Conservation (phyloP, 1,284 basidiomycete species). For the Boletus mariae region DNA sequence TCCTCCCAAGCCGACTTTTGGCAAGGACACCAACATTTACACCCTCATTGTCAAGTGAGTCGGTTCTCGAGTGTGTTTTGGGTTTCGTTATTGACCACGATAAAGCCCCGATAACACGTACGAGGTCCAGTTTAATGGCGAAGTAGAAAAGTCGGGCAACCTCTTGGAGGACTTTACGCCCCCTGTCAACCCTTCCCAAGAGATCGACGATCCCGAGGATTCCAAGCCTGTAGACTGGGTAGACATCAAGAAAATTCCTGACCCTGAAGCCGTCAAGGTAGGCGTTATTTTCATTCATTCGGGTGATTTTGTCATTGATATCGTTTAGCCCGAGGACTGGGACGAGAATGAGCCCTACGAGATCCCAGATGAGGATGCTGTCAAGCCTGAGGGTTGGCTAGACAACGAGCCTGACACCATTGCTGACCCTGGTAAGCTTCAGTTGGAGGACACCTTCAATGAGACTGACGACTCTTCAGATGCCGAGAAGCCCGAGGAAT, state of each 20-base stretch:
- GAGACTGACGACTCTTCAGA: slow-evolving; percentile 41
- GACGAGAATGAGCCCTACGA: slow-evolving; percentile 92
- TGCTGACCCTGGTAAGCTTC: slow-evolving; percentile 74
- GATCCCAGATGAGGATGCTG: slow-evolving; percentile 83
- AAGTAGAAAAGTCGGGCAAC: slow-evolving; percentile 74
- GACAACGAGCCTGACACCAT: slow-evolving; percentile 82
- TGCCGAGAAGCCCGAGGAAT: slow-evolving; percentile 97
- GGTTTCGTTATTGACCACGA: background rate
- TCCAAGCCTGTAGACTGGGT: slow-evolving; percentile 94
- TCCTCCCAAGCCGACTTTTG: slow-evolving; percentile 82
- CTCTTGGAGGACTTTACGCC: slow-evolving; percentile 95
- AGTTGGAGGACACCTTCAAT: background rate
- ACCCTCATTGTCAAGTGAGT: slow-evolving; percentile 87
- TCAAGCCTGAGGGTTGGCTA: slow-evolving; percentile 94
- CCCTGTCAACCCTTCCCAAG: slow-evolving; percentile 88
- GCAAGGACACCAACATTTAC: slow-evolving; percentile 88
- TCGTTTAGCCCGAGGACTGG: slow-evolving; percentile 82
- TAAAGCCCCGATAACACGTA: slow-evolving; percentile 91
- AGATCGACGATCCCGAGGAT: slow-evolving; percentile 93
- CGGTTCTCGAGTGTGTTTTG: background rate
- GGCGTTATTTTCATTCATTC: slow-evolving; percentile 7
- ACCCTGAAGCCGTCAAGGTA: slow-evolving; percentile 83
- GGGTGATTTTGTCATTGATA: background rate
- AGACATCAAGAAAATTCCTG: slow-evolving; percentile 81
- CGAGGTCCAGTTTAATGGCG: slow-evolving; percentile 90